These are phyloP conservation scores for Gautieria morchelliformis DNA, from an alignment of 768 basidiomycete species.

Conservation along the genomic window DNA sequence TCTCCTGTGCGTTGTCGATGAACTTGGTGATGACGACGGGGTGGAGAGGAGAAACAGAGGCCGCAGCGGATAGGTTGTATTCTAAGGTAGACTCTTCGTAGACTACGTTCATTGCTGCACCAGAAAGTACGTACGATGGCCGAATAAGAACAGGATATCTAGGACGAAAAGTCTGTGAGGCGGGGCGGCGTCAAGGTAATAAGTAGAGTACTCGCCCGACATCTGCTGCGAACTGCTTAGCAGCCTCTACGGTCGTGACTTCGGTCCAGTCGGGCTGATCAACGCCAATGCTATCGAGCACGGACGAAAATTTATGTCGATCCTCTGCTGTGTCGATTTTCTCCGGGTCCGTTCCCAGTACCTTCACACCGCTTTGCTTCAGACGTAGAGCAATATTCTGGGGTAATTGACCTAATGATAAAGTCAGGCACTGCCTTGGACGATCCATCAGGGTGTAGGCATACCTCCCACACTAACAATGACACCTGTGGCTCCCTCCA, in stretches of 20 bases:
- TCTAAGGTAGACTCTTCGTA: conserved; percentile 84
- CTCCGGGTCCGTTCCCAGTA: conserved; percentile 91
- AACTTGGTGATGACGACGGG: conserved; percentile 99
- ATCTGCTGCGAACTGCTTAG: conserved; percentile 81
- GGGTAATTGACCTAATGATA: conserved; percentile 73
- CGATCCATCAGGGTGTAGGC: conserved; percentile 16
- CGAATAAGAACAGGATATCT: conserved; percentile 97
- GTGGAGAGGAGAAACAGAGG: conserved; percentile 91
- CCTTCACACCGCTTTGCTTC: conserved; percentile 83
- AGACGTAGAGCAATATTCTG: conserved; percentile 97
- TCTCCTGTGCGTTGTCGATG: conserved; percentile 96
- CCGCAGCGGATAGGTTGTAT: conserved; percentile 93
- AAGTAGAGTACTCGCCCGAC: conserved; percentile 50
- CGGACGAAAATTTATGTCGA: conserved; percentile 97
- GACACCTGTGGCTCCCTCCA: conserved; percentile 87
- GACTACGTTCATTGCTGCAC: conserved; percentile 99
- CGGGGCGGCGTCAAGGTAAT: background rate
- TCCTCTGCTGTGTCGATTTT: conserved; percentile 97
- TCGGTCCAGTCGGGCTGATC: conserved; percentile 98
- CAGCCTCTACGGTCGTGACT: conserved; percentile 77
- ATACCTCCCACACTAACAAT: conserved; percentile 94
- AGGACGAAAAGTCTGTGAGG: conserved; percentile 7
- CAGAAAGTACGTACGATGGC: conserved; percentile 96
- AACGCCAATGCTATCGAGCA: conserved; percentile 88
- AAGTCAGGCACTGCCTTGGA: background rate